Evolutionary conservation across 169 alveolate genomes (phyloP).

Genomic region (Babesia ovata): DNA sequence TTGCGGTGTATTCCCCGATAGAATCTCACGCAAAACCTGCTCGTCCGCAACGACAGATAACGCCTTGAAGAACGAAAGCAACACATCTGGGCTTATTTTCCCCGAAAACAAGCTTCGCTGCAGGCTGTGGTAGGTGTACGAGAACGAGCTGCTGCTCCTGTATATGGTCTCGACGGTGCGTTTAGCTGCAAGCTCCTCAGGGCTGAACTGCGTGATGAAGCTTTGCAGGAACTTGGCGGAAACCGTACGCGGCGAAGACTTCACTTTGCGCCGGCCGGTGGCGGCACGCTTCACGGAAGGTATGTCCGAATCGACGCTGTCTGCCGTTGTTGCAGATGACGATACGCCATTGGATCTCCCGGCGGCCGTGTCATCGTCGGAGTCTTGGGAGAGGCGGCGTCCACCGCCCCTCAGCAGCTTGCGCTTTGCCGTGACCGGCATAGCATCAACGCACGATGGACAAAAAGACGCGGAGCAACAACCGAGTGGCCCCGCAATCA

Average conservation of each 20-base stretch:
- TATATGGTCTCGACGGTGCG: slow-evolving; percentile 64
- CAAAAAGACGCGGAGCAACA: too few relatives aligned
- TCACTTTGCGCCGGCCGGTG: not conserved
- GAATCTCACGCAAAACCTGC: not conserved
- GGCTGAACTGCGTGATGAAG: slow-evolving; percentile 45
- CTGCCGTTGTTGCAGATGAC: slow-evolving; percentile 24
- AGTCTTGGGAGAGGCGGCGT: slow-evolving; percentile 37
- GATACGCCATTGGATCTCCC: not conserved
- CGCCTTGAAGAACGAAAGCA: slow-evolving; percentile 51
- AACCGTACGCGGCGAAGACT: not conserved
- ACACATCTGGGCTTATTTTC: not conserved
- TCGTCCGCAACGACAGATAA: slow-evolving; percentile 63
- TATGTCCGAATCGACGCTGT: slow-evolving; percentile 25
- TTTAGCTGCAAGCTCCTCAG: slow-evolving; percentile 69
- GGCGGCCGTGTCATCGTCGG: slow-evolving; percentile 15
- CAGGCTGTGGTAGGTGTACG: slow-evolving; percentile 60
- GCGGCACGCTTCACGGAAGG: slow-evolving; percentile 22
- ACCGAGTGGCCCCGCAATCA: too few relatives aligned
- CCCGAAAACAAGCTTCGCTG: slow-evolving; percentile 41
- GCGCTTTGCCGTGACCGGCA: slow-evolving; percentile 18
- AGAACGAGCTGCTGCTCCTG: slow-evolving; percentile 45
- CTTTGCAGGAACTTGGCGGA: slow-evolving; percentile 48
- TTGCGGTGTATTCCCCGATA: not conserved
- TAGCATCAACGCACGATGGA: not conserved
- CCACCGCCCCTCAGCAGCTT: slow-evolving; percentile 16